These are phyloP conservation scores for Ambrosia artemisiifolia DNA, from an alignment of 129 eudicot species.

Conservation along the genomic window DNA sequence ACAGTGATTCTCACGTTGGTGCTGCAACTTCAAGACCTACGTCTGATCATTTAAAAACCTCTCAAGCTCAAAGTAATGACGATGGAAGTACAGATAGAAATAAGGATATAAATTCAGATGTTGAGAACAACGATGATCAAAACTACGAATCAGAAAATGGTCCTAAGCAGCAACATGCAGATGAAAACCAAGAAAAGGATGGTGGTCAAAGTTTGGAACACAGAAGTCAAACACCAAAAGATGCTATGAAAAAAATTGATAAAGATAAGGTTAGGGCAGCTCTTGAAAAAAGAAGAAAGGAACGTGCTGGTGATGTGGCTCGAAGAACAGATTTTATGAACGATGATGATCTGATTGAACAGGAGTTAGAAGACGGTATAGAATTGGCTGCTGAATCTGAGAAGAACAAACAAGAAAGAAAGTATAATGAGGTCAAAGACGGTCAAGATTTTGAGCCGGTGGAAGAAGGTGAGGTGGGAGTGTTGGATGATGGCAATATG, in stretches of 20 bases:
- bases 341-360: constrained; percentile 49
- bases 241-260: constrained; percentile 36
- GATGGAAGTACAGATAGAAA: constrained; percentile 41
- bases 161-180: constrained; percentile 12
- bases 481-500: constrained; percentile 24
- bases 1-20: constrained; percentile 29
- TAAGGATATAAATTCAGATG: constrained; percentile 29
- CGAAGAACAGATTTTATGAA: constrained; percentile 37
- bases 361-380: constrained; percentile 47
- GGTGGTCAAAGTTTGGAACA: constrained; percentile 21
- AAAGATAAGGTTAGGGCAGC: constrained; percentile 48
- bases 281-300: constrained; percentile 39
- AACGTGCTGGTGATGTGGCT: constrained; percentile 34
- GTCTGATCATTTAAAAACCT: constrained; percentile 32
- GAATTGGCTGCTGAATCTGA: constrained; percentile 48
- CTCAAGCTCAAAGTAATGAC: constrained; percentile 39
- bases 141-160: constrained; percentile 18
- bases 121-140: constrained; percentile 28
- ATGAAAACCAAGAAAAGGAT: constrained; percentile 31
- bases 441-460: constrained; percentile 24
- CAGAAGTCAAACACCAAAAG: constrained; percentile 37
- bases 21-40: constrained; percentile 32
- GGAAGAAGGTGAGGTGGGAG: constrained; percentile 48
- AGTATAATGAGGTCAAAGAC: constrained; percentile 13
- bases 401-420: constrained; percentile 37